These are phyloP conservation scores for Termitomyces sp. DNA, from an alignment of 768 basidiomycete genomes.

Conservation along the genomic window DNA sequence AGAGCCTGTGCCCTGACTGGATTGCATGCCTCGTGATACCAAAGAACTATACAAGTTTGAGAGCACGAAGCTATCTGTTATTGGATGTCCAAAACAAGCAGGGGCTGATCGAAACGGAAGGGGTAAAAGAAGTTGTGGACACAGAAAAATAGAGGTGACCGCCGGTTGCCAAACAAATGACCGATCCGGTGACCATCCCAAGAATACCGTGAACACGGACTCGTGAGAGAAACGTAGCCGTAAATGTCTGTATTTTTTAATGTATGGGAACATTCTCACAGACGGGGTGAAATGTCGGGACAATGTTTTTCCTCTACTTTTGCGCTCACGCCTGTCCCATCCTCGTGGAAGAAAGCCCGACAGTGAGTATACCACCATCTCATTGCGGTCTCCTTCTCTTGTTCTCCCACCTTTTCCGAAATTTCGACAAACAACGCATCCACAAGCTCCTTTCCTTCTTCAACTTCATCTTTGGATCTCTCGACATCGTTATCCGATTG, in stretches of 20 bases:
- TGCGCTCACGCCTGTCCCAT: not conserved
- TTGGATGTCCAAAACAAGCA: constrained; percentile 6
- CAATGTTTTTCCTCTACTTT: constrained; percentile 2
- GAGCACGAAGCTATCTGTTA: constrained; percentile 2
- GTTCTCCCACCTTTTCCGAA: constrained; percentile 57
- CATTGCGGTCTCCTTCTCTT: constrained; percentile 61
- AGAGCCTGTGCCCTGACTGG: constrained; percentile 4
- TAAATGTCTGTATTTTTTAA: not conserved
- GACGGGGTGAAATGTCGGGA: constrained; percentile 6
- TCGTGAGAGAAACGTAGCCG: not conserved
- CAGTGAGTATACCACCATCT: constrained; percentile 66
- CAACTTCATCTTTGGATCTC: constrained; percentile 6
- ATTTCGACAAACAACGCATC: constrained; percentile 60
- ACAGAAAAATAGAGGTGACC: constrained; percentile 11
- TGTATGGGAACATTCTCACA: constrained; percentile 3
- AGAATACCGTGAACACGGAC: not conserved
- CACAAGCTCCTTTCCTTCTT: constrained; percentile 30
- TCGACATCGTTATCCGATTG: constrained; percentile 16
- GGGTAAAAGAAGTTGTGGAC: constrained; percentile 2
- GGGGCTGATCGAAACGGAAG: constrained; percentile 6
- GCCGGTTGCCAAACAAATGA: constrained; percentile 16
- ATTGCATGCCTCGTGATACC: constrained; percentile 10
- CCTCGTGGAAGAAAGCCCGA: constrained; percentile 5
- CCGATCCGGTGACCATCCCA: constrained; percentile 19
- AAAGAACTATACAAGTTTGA: constrained; percentile 3